Evolutionary conservation across 2,329 filamentous ascomycete species (phyloP).

Genomic region (Diaporthe ilicicola): DNA sequence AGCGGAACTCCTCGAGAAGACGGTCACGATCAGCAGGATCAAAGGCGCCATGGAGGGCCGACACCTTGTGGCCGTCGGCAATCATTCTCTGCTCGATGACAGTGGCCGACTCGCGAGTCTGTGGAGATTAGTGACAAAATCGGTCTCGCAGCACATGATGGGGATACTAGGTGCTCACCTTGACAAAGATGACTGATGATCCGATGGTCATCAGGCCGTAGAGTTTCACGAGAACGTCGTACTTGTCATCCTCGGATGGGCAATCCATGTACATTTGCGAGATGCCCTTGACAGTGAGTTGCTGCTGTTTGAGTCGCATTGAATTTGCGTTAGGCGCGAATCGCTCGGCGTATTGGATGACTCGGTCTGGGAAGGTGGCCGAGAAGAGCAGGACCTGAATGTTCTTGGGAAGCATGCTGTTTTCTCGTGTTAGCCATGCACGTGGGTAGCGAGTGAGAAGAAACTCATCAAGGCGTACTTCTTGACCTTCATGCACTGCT

Average conservation of each 20-base stretch:
- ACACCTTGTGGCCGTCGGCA: slow-evolving; percentile 89
- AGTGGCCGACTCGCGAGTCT: slow-evolving; percentile 86
- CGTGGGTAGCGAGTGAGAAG: not conserved
- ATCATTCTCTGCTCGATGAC: slow-evolving; percentile 89
- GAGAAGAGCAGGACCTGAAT: slow-evolving; percentile 96
- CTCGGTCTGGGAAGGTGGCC: slow-evolving; percentile 88
- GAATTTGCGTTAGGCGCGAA: slow-evolving; percentile 89
- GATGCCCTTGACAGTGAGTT: slow-evolving; percentile 96
- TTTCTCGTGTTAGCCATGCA: slow-evolving; percentile 1
- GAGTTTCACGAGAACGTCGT: slow-evolving; percentile 86
- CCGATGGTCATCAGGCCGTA: slow-evolving; percentile 97
- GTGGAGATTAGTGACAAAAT: slow-evolving; percentile 35
- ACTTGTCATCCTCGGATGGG: slow-evolving; percentile 82
- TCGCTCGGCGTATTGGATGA: slow-evolving; percentile 81
- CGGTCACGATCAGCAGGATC: slow-evolving; percentile 85
- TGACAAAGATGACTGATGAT: slow-evolving; percentile 97
- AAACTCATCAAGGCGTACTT: slow-evolving; percentile 60
- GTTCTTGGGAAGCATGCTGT: slow-evolving; percentile 74
- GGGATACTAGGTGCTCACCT: slow-evolving; percentile 59
- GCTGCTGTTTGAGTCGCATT: slow-evolving; percentile 86
- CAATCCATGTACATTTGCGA: slow-evolving; percentile 99
- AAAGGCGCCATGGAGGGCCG: slow-evolving; percentile 86
- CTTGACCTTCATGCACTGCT: slow-evolving; percentile 93
- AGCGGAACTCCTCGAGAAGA: slow-evolving; percentile 87
- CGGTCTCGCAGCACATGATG: not conserved